Evolutionary conservation across 2,329 filamentous ascomycete species (phyloP).

Genomic region (Exophiala sp.): DNA sequence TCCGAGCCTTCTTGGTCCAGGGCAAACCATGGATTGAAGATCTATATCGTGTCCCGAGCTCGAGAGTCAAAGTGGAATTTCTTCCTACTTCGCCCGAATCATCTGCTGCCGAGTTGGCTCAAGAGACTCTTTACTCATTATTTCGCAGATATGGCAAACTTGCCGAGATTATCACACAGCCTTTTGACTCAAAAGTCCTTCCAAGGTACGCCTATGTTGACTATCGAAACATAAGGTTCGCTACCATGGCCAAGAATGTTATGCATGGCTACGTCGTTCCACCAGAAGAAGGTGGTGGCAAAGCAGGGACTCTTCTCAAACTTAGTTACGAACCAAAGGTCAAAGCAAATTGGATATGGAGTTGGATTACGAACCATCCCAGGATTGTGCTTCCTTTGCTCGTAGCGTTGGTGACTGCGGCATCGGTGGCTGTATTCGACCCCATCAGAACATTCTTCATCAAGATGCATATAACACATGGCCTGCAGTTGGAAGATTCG

Average conservation of each 20-base stretch:
- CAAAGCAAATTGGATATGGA: slow-evolving; percentile 74
- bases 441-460: slow-evolving; percentile 93
- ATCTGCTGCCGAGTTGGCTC: slow-evolving; percentile 71
- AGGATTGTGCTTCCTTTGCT: slow-evolving; percentile 80
- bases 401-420: slow-evolving; percentile 73
- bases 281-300: slow-evolving; percentile 68
- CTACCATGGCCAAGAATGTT: slow-evolving; percentile 87
- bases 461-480: slow-evolving; percentile 76
- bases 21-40: slow-evolving; percentile 95
- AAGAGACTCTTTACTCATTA: slow-evolving; percentile 80
- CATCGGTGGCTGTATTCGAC: slow-evolving; percentile 88
- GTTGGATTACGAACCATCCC: slow-evolving; percentile 83
- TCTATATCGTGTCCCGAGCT: slow-evolving; percentile 74
- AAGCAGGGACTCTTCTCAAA: slow-evolving; percentile 70
- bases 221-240: slow-evolving; percentile 68
- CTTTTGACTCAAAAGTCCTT: slow-evolving; percentile 78
- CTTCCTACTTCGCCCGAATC: slow-evolving; percentile 68
- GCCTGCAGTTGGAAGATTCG: slow-evolving; percentile 58
- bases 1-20: slow-evolving; percentile 69
- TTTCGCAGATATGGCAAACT: slow-evolving; percentile 91
- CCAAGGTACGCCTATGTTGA: slow-evolving; percentile 78
- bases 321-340: slow-evolving; percentile 78
- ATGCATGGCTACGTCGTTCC: slow-evolving; percentile 77
- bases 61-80: slow-evolving; percentile 78
- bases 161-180: slow-evolving; percentile 75